phyloP scores from a whole-genome alignment of 176 grass and related monocot species.

The Bromus sterilis region DNA sequence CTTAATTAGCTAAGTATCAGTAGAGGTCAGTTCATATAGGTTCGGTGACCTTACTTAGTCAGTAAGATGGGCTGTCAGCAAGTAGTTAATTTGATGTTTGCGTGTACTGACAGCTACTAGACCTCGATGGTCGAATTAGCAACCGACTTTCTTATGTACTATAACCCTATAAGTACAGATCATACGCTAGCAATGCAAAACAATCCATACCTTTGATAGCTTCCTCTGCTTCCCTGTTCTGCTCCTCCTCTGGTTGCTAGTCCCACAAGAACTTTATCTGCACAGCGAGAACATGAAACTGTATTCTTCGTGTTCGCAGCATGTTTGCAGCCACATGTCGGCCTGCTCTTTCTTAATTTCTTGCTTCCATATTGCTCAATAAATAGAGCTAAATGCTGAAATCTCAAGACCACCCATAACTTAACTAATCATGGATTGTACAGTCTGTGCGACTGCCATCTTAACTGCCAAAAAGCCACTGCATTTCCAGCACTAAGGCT shows the following conservation, averaged over 20 bases:
- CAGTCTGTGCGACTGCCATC: background rate
- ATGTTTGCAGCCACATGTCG: background rate
- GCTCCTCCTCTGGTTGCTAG: background rate
- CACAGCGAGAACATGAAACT: background rate
- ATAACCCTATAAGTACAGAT: background rate
- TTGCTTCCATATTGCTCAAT: background rate
- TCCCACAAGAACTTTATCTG: background rate
- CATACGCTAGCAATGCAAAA: background rate
- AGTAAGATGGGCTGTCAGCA: background rate
- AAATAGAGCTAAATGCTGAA: background rate
- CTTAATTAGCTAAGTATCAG: background rate
- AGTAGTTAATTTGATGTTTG: too few relatives aligned
- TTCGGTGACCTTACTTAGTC: background rate
- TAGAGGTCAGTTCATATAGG: background rate
- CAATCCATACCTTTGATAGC: background rate
- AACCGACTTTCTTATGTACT: background rate
- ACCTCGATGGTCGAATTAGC: background rate
- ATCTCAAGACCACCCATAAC: background rate
- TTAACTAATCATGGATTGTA: background rate
- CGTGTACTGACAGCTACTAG: background rate
- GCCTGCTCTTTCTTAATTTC: background rate
- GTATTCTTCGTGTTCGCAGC: background rate
- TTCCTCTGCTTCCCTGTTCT: background rate
- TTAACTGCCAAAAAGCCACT: background rate
- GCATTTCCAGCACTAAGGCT: background rate